Evolutionary conservation across 2,329 filamentous ascomycete species (phyloP).

Genomic region (Diplodia intermedia): DNA sequence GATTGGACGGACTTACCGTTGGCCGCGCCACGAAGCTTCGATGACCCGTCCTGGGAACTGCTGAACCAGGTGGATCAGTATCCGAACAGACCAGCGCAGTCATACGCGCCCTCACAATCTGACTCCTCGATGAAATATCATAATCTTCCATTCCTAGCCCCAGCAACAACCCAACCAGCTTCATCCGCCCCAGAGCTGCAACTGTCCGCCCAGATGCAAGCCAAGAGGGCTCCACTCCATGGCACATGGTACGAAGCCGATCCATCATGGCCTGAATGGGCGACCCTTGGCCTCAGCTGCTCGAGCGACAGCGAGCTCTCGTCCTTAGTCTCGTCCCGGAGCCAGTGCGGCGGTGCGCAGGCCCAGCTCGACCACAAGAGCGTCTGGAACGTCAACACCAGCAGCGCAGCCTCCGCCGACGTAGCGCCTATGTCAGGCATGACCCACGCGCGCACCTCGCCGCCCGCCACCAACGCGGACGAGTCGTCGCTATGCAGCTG

Average conservation of each 20-base stretch:
- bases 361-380: background rate
- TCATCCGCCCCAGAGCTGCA: background rate
- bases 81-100: background rate
- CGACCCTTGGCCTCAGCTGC: background rate
- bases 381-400: background rate
- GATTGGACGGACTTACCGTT: background rate
- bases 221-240: background rate
- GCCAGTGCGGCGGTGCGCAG: background rate
- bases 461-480: conserved; percentile 19
- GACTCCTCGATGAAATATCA: background rate
- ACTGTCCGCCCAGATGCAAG: background rate
- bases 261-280: conserved; percentile 20
- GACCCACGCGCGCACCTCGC: conserved; percentile 28
- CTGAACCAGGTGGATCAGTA: conserved; percentile 18
- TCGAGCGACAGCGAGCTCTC: conserved; percentile 23
- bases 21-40: background rate
- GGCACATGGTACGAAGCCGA: background rate
- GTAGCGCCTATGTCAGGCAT: conserved; percentile 1
- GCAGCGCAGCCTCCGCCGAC: conserved; percentile 14
- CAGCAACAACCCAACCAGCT: no score
- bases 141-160: background rate
- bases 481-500: conserved; percentile 2
- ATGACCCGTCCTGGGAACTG: conserved; percentile 10
- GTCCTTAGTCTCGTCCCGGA: conserved; percentile 2
- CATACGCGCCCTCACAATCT: background rate